phyloP scores from a whole-genome alignment of 768 basidiomycete genomes.

The Mycena vulgaris region DNA sequence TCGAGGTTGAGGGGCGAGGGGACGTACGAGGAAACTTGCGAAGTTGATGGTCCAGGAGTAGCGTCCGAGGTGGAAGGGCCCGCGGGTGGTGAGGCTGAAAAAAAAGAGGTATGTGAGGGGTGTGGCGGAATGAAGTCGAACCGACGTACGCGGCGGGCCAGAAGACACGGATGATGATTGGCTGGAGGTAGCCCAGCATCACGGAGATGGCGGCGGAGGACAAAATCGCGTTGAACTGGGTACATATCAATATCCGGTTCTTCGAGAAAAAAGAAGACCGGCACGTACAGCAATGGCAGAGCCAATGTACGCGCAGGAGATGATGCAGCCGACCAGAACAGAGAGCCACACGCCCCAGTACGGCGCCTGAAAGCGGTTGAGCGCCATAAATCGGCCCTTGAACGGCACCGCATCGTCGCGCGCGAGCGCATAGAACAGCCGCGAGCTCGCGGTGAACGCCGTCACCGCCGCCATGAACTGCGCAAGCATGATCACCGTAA shows the following conservation, averaged over 20 bases:
- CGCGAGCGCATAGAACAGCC: slow-evolving; percentile 70
- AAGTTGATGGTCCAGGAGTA: slow-evolving; percentile 70
- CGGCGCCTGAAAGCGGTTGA: slow-evolving; percentile 69
- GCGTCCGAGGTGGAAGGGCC: slow-evolving; percentile 67
- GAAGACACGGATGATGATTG: slow-evolving; percentile 71
- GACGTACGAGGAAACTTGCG: slow-evolving; percentile 58
- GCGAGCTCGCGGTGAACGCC: slow-evolving; percentile 71
- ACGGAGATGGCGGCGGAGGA: slow-evolving; percentile 71
- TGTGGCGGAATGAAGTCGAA: slow-evolving; percentile 20
- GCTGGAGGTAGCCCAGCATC: slow-evolving; percentile 72
- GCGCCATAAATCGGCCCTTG: slow-evolving; percentile 62
- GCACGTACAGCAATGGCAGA: slow-evolving; percentile 66
- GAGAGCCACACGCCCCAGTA: slow-evolving; percentile 71
- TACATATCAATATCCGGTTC: not conserved
- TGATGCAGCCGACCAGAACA: slow-evolving; percentile 66
- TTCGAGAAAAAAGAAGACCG: not conserved
- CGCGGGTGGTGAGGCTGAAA: slow-evolving; percentile 59
- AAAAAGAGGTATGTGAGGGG: not conserved
- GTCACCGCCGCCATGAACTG: slow-evolving; percentile 72
- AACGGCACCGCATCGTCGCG: slow-evolving; percentile 68
- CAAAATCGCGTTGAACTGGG: slow-evolving; percentile 68
- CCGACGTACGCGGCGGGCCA: slow-evolving; percentile 65
- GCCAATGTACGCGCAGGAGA: slow-evolving; percentile 73
- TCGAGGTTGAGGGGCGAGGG: not conserved
- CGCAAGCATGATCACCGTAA: slow-evolving; percentile 63